Evolutionary conservation across 2,329 filamentous ascomycete genomes (phyloP), one percentile per base, ranked within the genome.

Genomic region (Neofusicoccum sp.): DNA sequence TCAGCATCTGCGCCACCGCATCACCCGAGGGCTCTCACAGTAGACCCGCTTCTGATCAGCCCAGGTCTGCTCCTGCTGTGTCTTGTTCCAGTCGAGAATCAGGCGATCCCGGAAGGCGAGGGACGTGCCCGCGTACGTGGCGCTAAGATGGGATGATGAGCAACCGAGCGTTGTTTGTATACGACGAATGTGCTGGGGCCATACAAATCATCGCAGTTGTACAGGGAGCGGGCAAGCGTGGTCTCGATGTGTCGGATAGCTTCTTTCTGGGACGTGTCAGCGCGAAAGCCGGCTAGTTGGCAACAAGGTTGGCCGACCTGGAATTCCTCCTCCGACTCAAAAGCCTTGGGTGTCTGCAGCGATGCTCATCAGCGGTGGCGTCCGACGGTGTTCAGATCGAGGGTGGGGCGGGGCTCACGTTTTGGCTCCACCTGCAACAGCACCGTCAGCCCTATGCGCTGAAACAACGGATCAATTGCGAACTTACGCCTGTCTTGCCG

Each of bases 51-150:
- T 99, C 77, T 86, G 87, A 73, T 98, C 95, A 61, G 85, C 83
- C 70, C 90, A 91, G 0, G 93, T 97, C 78, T 99, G 95, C 63
- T 89, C 88, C 80, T 99, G 95, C 80, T 99, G 95, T 48, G 95
- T 99, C 78, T 89, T 92, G 80, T 98, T 99, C 95, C 95, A 99
- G 68, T 96, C 91, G 65, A 95, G 88, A 70, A 99, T 88, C 72
- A 99, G 82, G 57, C 92, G 88, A 75, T 99, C 93, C 70, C 95
- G 86, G 78, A 99, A 93, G 28, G 95, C 93, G 70, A 99, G 80
- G 66, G 91, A 91, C 44, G 93, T 91, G 65, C 93, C 95, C 6
- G 90, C 86, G 76, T 99, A 99, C 33, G 93, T 92, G 58, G 95
- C 95, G 59, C 85, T 84, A 62, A 45, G 5, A 34, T 2, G 41